Base-by-base conservation (phyloP, 176 grass and related monocot species). In the Puccinellia tenuiflora region DNA sequence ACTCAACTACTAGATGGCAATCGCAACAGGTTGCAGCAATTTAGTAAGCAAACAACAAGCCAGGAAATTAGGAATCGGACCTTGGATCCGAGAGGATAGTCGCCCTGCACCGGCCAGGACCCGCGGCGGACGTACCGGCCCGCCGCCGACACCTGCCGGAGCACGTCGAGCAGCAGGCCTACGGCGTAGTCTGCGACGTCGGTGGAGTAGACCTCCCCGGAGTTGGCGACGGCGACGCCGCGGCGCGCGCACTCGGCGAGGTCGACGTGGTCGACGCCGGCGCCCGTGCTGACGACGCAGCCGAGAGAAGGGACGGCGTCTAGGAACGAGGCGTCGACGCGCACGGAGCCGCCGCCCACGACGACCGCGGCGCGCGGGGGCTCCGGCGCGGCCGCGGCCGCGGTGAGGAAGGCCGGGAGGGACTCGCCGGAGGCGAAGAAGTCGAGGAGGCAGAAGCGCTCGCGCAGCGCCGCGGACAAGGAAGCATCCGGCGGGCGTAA, bases 141-240 rank as follows among this genome's bases (percentile, higher is more conserved):
- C 3, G 88, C 76, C 10, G 85, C 83, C 0, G 88, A 70, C 7
- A 96, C 26, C 9, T 75, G 85, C 3, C 79, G 87, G 54, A 92
- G 63, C 9, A 90, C 92, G 63, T 56, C 87, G 52, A 90, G 7
- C 10, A 88, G 45, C 21, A 94, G 70, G 4, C 78, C 87, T 9
- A 94, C 87, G 50, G 92, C 89, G 53, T 88, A 68, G 38, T 92
- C 89, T 0, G 89, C 85, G 3, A 85, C 84, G 45, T 92, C 83
- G 28, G 25, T 0, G 43, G 83, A 79, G 68, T 54, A 92, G 17
- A 77, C 16, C 8, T 26, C 20, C 20, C 90, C 86, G 1, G 52
- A 79, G 34, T 78, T 54, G 34, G 73, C 40, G 9, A 92, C 83
- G 1, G 20, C 53, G 29, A 88, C 54, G 13, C 90, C 86, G 12